Conservation (phyloP, 768 basidiomycete genomes). For the Tricholoma sp. region DNA sequence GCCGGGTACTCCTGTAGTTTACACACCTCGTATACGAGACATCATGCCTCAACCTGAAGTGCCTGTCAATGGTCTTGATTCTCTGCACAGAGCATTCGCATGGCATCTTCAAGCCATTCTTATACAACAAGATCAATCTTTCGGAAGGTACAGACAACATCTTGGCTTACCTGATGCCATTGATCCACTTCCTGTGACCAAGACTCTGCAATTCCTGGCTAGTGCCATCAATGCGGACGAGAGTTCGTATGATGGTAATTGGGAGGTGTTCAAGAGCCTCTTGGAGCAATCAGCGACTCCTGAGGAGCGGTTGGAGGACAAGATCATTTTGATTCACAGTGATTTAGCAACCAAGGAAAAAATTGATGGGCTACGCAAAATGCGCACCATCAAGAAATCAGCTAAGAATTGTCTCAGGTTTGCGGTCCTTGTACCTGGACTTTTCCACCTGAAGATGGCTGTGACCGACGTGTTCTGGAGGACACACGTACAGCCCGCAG, state of each 20-base stretch:
- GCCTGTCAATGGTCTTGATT: constrained; percentile 2
- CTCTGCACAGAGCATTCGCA: constrained; percentile 11
- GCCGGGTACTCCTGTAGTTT: not conserved
- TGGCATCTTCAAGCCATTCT: constrained; percentile 14
- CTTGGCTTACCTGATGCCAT: too few species aligned
- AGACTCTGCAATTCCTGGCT: constrained; percentile 2
- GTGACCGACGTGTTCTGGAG: too few species aligned
- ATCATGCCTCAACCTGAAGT: constrained; percentile 7
- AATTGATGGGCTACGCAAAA: too few species aligned
- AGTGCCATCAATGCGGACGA: not conserved
- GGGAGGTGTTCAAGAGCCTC: not conserved
- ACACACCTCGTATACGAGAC: not conserved
- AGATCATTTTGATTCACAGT: too few species aligned
- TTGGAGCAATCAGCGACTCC: too few species aligned
- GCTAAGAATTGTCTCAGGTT: too few species aligned
- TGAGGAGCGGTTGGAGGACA: too few species aligned
- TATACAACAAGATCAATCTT: constrained; percentile 10
- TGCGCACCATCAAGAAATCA: too few species aligned
- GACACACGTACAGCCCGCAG: too few species aligned
- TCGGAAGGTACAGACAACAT: constrained; percentile 5
- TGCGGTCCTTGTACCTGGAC: too few species aligned
- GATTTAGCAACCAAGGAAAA: too few species aligned
- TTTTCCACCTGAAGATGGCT: too few species aligned
- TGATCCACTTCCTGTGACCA: constrained; percentile 10
- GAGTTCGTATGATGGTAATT: not conserved